phyloP scores from a whole-genome alignment of 441 rosid genomes.

The Croton laevigatus region DNA sequence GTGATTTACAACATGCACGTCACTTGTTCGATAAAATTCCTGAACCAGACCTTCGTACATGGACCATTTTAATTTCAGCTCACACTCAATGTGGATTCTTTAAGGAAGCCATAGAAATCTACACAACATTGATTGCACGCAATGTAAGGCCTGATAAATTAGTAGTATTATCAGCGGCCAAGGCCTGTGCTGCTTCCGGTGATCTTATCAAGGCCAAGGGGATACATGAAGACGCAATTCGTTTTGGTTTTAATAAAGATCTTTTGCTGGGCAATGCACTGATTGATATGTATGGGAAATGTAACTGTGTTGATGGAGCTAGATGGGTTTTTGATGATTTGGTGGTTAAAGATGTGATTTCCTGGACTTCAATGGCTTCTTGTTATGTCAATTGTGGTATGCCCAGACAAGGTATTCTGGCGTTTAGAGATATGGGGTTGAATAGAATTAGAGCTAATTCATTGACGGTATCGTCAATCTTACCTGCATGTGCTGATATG shows the following conservation, averaged over 20 bases:
- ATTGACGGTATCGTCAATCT: conserved; percentile 26
- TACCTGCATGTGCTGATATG: conserved; percentile 29
- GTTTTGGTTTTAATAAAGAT: conserved; percentile 18
- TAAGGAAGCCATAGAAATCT: conserved; percentile 20
- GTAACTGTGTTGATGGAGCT: conserved; percentile 23
- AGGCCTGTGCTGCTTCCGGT: conserved; percentile 27
- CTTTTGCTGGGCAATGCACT: conserved; percentile 28
- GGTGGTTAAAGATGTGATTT: conserved; percentile 27
- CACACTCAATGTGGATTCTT: conserved; percentile 27
- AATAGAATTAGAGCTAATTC: conserved; percentile 29
- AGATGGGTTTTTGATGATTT: conserved; percentile 26
- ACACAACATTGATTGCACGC: conserved; percentile 13
- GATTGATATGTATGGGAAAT: conserved; percentile 34
- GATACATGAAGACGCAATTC: conserved; percentile 27
- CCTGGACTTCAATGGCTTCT: conserved; percentile 31
- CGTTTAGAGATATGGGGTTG: conserved; percentile 27
- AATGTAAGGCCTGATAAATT: conserved; percentile 22
- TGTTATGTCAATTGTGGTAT: conserved; percentile 31
- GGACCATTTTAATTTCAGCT: conserved; percentile 29
- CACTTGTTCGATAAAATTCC: conserved; percentile 30
- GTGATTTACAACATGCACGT: conserved; percentile 24
- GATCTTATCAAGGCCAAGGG: conserved; percentile 25
- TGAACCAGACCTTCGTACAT: conserved; percentile 28
- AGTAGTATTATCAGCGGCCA: conserved; percentile 19
- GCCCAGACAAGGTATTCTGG: conserved; percentile 15